Evolutionary conservation across 169 alveolate species (phyloP).

Genomic region (Plasmodium gaboni): DNA sequence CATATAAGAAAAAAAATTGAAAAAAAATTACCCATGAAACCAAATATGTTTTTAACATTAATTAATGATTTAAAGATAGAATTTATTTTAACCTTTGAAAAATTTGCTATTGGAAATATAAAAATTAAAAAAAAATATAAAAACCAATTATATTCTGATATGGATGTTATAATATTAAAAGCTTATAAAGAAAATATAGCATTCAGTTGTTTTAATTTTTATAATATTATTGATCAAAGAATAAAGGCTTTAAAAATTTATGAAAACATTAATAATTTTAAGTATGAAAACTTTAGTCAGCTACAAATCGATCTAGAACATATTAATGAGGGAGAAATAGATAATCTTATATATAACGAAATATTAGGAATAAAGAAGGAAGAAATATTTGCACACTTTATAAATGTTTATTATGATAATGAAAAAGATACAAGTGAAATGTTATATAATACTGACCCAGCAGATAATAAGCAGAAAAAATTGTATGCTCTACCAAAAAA

Average conservation of each 20-base stretch:
- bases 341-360: conserved; percentile 64
- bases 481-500: too few relatives aligned
- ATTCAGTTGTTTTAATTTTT: conserved; percentile 48
- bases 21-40: conserved; percentile 66
- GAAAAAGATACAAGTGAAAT: background rate
- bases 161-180: conserved; percentile 50
- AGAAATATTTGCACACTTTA: conserved; percentile 39
- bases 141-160: conserved; percentile 17
- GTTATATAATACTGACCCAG: too few relatives aligned
- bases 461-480: too few relatives aligned
- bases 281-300: conserved; percentile 27
- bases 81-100: conserved; percentile 30
- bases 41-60: conserved; percentile 44
- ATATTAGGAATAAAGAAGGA: conserved; percentile 54
- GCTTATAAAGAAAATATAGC: conserved; percentile 69
- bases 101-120: conserved; percentile 31
- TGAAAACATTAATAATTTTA: conserved; percentile 11
- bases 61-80: conserved; percentile 47
- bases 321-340: conserved; percentile 18
- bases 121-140: conserved; percentile 27
- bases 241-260: conserved; percentile 25
- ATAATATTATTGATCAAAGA: conserved; percentile 33
- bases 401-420: conserved; percentile 19
- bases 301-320: conserved; percentile 6
- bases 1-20: conserved; percentile 55